These are phyloP conservation scores for Saccharum hybrid DNA, from an alignment of 202 grass and related monocot genomes.

Conservation along the genomic window DNA sequence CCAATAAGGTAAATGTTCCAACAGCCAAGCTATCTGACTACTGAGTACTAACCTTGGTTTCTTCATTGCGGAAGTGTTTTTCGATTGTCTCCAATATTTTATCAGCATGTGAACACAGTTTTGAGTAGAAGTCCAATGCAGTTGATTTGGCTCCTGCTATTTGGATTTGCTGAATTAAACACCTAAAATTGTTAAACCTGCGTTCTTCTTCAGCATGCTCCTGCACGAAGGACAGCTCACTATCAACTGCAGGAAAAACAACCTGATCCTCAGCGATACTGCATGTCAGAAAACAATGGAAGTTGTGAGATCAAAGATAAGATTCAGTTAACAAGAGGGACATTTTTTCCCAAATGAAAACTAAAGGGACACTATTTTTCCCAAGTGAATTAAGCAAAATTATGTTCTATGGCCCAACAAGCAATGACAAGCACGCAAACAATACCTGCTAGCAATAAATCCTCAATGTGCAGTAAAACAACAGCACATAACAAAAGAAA, in stretches of 20 bases:
- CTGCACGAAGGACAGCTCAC: slow-evolving; percentile 60
- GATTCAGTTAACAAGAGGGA: background rate
- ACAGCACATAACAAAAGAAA: slow-evolving; percentile 19
- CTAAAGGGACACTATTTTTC: background rate
- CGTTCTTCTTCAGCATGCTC: slow-evolving; percentile 86
- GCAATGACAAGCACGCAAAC: slow-evolving; percentile 4
- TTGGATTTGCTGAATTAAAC: slow-evolving; percentile 85
- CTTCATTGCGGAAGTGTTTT: slow-evolving; percentile 82
- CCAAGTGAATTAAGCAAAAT: slow-evolving; percentile 20
- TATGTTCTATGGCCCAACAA: slow-evolving; percentile 8
- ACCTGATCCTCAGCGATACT: slow-evolving; percentile 93
- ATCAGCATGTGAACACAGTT: slow-evolving; percentile 90
- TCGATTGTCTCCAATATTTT: slow-evolving; percentile 90
- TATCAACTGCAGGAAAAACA: slow-evolving; percentile 87
- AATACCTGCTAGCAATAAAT: slow-evolving; percentile 35
- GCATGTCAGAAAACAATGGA: slow-evolving; percentile 43
- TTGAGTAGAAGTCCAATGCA: slow-evolving; percentile 60
- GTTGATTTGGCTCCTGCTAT: slow-evolving; percentile 67
- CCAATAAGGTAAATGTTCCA: slow-evolving; percentile 35
- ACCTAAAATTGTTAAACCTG: slow-evolving; percentile 80
- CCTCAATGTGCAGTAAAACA: slow-evolving; percentile 27
- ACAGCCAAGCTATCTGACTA: slow-evolving; percentile 30
- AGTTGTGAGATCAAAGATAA: slow-evolving; percentile 34
- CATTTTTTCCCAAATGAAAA: slow-evolving; percentile 31
- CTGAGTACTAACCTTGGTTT: slow-evolving; percentile 72